These are phyloP conservation scores for Malassezia arunalokei DNA, from an alignment of 1,284 basidiomycete species.

Conservation along the genomic window DNA sequence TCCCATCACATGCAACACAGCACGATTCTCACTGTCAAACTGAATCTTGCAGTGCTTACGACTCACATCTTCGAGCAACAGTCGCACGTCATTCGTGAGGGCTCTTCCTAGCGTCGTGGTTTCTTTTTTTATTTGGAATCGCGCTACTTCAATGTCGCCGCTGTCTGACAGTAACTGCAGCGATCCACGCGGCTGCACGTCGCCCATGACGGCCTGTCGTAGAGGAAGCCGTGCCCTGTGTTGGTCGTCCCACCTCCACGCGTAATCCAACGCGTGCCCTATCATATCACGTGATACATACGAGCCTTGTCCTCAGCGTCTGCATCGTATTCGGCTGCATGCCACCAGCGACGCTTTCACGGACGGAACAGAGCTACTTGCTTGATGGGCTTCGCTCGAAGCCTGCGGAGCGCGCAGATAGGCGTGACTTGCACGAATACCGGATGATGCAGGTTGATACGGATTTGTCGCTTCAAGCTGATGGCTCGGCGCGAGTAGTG, in stretches of 20 bases:
- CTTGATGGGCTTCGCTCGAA: constrained; percentile 26
- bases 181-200: background rate
- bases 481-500: constrained; percentile 28
- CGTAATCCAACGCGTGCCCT: constrained; percentile 1
- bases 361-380: constrained; percentile 32
- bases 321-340: constrained; percentile 5
- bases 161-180: constrained; percentile 2
- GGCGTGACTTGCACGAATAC: constrained; percentile 24
- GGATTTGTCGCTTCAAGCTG: constrained; percentile 23
- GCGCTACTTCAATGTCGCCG: background rate
- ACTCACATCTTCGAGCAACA: constrained; percentile 15
- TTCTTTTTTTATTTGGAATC: constrained; percentile 1
- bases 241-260: constrained; percentile 3
- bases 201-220: background rate
- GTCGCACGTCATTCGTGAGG: constrained; percentile 11
- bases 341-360: constrained; percentile 30
- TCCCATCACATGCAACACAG: constrained; percentile 2
- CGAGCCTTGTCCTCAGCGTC: background rate
- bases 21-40: background rate
- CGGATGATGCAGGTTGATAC: constrained; percentile 26
- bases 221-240: background rate
- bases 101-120: constrained; percentile 6
- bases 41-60: constrained; percentile 7
- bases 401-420: constrained; percentile 30
- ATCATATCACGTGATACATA: constrained; percentile 4